Base-by-base conservation (phyloP, 192 early-diverging fungal genomes). In the Coemansia sp. region DNA sequence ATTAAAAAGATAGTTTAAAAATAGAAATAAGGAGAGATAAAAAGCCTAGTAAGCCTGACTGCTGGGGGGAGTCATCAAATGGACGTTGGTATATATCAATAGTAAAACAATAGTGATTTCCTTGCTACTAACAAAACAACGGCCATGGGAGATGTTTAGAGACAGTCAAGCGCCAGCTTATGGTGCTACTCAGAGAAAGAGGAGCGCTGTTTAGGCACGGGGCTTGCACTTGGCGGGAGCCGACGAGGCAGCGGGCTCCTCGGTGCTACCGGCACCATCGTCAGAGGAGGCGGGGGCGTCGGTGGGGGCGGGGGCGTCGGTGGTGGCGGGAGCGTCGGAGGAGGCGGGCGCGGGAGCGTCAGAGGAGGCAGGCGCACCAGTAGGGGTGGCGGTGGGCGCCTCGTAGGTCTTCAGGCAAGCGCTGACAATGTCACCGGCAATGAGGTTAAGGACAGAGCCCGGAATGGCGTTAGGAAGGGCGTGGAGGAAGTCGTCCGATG, bases 381-480 rank as follows among this genome's bases (percentile, higher is more conserved):
- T 49, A 39, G 68, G 2, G 18, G 43, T 5, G 8, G 68, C 61
- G n/a, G 66, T 58, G 2, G 52, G 39, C n/a, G 48, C 39, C 26
- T 69, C 67, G 35, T 71, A 58, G 63, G 68, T 71, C 49, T n/a
- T 39, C 48, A 84, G 58, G 61, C 52, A 59, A 58, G 66, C 65
- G 23, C 39, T 65, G 28, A 79, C 75, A 16, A 67, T 46, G 40
- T 63, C 49, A 31, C 77, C 73, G 21, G 60, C 66, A 28, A 74
- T 58, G 30, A 63, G 2, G 61, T 63, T 35, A 25, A 84, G 67
- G 49, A 79, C 63, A 29, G 75, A 55, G 64, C 73, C 63, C 65
- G 81, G 70, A 58, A 76, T 64, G 57, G 68, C 68, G 46, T 55
- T 59, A 59, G 74, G 74, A 16, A 70, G 67, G 20, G 70, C 67